Percentiles rank a stretch among this genome's conserved stretches.
Conservation (phyloP, 108 stramenopile genomes). For the Bacterosira constricta region DNA sequence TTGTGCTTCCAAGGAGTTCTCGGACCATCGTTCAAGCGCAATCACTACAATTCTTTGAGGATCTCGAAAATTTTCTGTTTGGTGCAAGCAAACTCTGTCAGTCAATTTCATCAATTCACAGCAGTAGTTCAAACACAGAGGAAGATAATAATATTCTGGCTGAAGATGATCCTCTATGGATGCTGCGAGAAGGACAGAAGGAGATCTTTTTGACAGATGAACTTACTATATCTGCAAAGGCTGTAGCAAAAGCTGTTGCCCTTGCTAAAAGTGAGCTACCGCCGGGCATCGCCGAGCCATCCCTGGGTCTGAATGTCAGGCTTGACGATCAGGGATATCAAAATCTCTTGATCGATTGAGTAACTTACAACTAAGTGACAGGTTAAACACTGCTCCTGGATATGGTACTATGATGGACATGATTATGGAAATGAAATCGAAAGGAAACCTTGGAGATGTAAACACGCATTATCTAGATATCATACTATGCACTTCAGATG, state of each 20-base stretch:
- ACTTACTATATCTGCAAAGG: neutral
- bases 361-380: no score
- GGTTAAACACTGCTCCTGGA: no score
- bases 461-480: no score
- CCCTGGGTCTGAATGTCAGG: slow-evolving; percentile 2
- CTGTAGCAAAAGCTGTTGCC: slow-evolving; percentile 8
- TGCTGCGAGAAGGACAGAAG: slow-evolving; percentile 16
- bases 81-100: slow-evolving; percentile 13
- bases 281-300: slow-evolving; percentile 9
- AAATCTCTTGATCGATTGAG: slow-evolving; percentile 10
- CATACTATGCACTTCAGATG: no score
- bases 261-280: slow-evolving; percentile 8
- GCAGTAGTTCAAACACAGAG: neutral
- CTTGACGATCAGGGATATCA: slow-evolving; percentile 7
- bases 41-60: slow-evolving; percentile 41
- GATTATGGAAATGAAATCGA: no score
- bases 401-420: no score
- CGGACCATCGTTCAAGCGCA: slow-evolving; percentile 37
- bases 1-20: slow-evolving; percentile 47
- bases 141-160: neutral
- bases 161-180: slow-evolving; percentile 19
- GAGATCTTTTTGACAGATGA: neutral
- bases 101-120: slow-evolving; percentile 10
- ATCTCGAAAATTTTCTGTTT: slow-evolving; percentile 17
- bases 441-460: no score